Evolutionary conservation across 257 asterid species (phyloP).

Genomic region (Anisodus acutangulus): DNA sequence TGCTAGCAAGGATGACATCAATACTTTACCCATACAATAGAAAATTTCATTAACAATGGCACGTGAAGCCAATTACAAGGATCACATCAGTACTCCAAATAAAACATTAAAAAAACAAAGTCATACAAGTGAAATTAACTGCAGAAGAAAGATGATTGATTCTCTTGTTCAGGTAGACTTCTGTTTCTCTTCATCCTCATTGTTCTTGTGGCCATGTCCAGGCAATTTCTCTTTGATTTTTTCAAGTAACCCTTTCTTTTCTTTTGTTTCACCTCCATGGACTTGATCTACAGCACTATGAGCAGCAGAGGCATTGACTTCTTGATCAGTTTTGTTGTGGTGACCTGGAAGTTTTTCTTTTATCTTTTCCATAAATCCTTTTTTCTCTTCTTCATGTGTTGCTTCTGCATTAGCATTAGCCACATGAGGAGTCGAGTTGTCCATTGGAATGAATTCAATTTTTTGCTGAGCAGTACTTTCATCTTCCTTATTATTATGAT

Average conservation of each 20-base stretch:
- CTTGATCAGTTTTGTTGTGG: constrained; percentile 38
- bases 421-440: constrained; percentile 21
- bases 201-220: constrained; percentile 37
- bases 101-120: neutral
- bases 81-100: neutral
- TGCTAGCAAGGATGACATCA: too few species aligned
- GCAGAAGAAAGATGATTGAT: neutral
- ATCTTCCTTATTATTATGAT: constrained; percentile 31
- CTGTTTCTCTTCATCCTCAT: constrained; percentile 33
- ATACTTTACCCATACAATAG: neutral
- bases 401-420: constrained; percentile 19
- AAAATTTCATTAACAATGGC: constrained; percentile 4
- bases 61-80: constrained; percentile 4
- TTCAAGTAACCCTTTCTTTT: constrained; percentile 49
- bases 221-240: constrained; percentile 58
- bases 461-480: neutral
- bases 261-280: constrained; percentile 37
- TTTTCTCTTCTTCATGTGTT: constrained; percentile 38
- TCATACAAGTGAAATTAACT: neutral
- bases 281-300: constrained; percentile 10
- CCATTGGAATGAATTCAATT: neutral
- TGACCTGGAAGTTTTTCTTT: constrained; percentile 56
- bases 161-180: constrained; percentile 14
- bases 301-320: constrained; percentile 31
- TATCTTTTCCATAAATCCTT: constrained; percentile 52